Base-by-base conservation (phyloP, 2,329 filamentous ascomycete species). In the Gaeumannomyces sp. region DNA sequence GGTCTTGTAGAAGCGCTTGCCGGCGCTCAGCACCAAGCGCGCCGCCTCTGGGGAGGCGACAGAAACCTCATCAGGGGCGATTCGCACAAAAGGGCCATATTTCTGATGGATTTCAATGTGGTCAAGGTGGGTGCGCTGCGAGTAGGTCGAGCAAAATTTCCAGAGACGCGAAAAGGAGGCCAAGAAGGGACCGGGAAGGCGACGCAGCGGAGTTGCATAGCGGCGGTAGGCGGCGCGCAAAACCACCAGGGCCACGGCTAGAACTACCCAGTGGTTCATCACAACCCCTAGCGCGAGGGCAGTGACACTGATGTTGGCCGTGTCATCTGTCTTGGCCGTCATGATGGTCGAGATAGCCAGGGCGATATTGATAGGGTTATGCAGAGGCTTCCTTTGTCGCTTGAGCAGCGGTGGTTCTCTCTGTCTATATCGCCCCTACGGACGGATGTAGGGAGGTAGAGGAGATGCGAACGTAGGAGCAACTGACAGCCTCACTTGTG, bases 1-100 rank as follows among this genome's bases (percentile, higher is more conserved):
- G 3, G 81, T 83, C 75, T 84, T 84, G 73, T 79, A 77, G 73
- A 83, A 83, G 27, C 79, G 76, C 71, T 81, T 82, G 10, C 82
- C 82, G 0, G 81, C 81, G 59, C 76, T 77, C 33, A 83, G 74
- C 16, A 84, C 68, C 11, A 76, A 72, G 2, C 81, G 75, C 6
- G 80, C 78, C 0, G 79, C 78, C 64, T 79, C 74, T 3, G 80
- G 80, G 2, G 79, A 80, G 0, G 79, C 71, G 35, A 83, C 70
- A 0, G 80, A 81, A 4, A 83, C 74, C 70, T 83, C 80, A 68
- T 80, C 73, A 6, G 81, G 81, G 1, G 77, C 78, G 59, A 82
- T 79, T n/a, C 81, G 78, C 63, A 83, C 79, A 6, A 83, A 70
- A 19, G 79, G 78, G 1, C 80, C 80, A 68, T 82, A 81, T 67